Percentiles rank a stretch among this genome's conserved stretches.
Conservation (phyloP, 2,329 filamentous ascomycete genomes). For the Aspergillus udagawae region DNA sequence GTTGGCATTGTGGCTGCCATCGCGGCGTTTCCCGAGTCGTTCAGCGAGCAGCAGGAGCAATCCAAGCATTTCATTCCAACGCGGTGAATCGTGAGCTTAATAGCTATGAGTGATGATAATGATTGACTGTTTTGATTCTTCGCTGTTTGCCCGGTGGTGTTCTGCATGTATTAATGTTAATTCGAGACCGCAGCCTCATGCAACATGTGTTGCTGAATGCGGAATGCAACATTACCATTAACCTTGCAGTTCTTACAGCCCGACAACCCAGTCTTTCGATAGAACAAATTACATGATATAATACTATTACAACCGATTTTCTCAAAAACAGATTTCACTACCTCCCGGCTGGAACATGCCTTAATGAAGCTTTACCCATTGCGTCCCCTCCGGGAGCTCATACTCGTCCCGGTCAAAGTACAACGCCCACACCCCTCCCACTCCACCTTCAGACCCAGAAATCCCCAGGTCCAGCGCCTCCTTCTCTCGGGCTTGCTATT, state of each 20-base stretch:
- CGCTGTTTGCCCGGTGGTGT: background rate
- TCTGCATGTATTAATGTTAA: background rate
- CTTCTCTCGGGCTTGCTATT: background rate
- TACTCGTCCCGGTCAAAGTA: conserved; percentile 4
- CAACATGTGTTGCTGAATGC: background rate
- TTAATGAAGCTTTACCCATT: background rate
- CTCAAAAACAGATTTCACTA: background rate
- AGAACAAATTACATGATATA: background rate
- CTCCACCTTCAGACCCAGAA: background rate
- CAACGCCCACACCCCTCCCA: background rate
- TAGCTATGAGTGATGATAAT: background rate
- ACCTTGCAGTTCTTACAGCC: no score
- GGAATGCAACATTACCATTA: background rate
- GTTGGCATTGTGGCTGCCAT: conserved; percentile 70
- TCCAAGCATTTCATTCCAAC: conserved; percentile 63
- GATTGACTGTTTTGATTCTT: background rate
- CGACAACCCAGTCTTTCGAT: background rate
- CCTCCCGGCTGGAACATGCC: background rate
- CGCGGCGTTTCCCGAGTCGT: conserved; percentile 69
- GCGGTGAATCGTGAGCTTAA: conserved; percentile 8
- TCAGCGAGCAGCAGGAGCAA: conserved; percentile 63
- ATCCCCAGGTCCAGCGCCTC: background rate
- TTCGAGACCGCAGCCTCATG: no score
- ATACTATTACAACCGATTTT: background rate
- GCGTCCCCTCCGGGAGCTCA: background rate